Base-by-base conservation (phyloP, 2,329 filamentous ascomycete species). In the Aspergillus pseudonomiae region DNA sequence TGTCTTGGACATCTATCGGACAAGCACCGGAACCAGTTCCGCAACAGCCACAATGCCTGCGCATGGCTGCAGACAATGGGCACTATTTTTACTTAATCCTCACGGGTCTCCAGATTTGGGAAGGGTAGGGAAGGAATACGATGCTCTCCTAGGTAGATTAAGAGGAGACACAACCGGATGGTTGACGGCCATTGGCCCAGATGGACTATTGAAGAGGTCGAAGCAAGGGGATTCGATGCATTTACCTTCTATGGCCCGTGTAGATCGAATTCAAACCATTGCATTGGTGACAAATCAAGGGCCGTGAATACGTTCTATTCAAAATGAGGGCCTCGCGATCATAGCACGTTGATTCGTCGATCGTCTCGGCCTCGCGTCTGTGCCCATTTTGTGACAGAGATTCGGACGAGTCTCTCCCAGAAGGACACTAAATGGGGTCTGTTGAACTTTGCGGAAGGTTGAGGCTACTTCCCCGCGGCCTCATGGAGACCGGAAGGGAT, bases 271-370 rank as follows among this genome's bases (percentile, higher is more conserved):
- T 21, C 21, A 66, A 63, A 45, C 67, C 62, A 71, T 59, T 61
- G 65, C 55, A 50, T 63, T 62, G 73, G 74, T 75, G 73, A 77
- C 75, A 76, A 78, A 77, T 77, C 74, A 77, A 70, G 68, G 64
- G 63, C 65, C 63, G 60, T 57, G 61, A 67, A 73, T 73, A 61
- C 45, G 63, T 67, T 61, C 57, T 43, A 16, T 57, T 54, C 60
- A 32, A 32, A 34, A 32, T 28, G 19, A 58, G 60, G n/a, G 39
- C 54, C 66, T 66, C 69, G 67, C 53, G 63, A 71, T 73, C 68
- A 64, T 28, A 41, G n/a, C 46, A 57, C 53, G 55, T 62, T 75
- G 66, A 75, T 75, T 77, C 70, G 75, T 62, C 43, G 66, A 76
- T 52, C 48, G 16, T 32, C 48, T 77, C 74, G 64, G 65, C 52